A percentile compares a stretch with the other conserved stretches of the same genome.
Conservation (phyloP, 2,329 filamentous ascomycete species). For the Aspergillus versicolor region DNA sequence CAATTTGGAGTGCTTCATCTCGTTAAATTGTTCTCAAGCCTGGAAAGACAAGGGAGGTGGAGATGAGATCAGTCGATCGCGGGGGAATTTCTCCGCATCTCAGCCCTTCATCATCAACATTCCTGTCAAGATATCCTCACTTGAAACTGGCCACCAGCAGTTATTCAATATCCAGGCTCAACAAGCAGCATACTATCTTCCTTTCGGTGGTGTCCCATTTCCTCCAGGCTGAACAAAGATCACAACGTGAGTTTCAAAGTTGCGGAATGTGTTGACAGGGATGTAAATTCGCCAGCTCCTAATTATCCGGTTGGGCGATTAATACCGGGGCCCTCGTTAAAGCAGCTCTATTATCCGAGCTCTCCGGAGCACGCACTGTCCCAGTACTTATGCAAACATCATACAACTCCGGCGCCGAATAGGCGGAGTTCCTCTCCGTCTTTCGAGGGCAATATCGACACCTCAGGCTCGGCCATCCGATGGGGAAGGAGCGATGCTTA, state of each 20-base stretch:
- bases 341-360: no score
- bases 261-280: neutral
- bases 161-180: no score
- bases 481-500: neutral
- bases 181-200: no score
- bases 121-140: neutral
- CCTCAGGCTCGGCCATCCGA: no score
- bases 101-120: neutral
- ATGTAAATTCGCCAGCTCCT: neutral
- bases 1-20: neutral
- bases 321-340: neutral
- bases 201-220: no score
- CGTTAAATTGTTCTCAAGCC: neutral
- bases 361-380: no score
- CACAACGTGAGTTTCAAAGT: neutral
- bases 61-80: conserved; percentile 3
- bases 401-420: neutral
- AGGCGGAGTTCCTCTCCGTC: conserved; percentile 2
- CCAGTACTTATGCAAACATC: neutral
- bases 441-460: neutral
- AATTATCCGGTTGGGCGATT: conserved; percentile 6
- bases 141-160: no score
- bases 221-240: no score
- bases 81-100: conserved; percentile 16
- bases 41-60: neutral